These are phyloP conservation scores for Sordariomycetes sp. DNA, from an alignment of 2,329 filamentous ascomycete species.

Conservation along the genomic window DNA sequence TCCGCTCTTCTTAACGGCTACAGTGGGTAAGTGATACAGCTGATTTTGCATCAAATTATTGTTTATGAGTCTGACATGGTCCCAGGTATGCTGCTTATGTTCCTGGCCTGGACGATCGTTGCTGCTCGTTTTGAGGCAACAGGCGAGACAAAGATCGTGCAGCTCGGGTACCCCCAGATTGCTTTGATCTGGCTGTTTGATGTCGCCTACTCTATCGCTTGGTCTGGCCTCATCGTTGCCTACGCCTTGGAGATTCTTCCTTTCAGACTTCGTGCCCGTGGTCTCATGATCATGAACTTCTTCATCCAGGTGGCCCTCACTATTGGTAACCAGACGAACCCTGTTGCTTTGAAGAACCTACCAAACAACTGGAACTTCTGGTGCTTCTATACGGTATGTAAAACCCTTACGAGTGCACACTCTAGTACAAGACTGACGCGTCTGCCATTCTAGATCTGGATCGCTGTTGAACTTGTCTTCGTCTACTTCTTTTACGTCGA, in stretches of 20 bases:
- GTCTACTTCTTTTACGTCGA: slow-evolving; percentile 62
- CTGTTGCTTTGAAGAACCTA: slow-evolving; percentile 10
- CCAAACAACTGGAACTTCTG: slow-evolving; percentile 6
- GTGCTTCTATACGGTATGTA: slow-evolving; percentile 5
- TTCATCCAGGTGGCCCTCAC: slow-evolving; percentile 8
- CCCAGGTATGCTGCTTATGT: neutral
- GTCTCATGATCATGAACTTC: slow-evolving; percentile 12
- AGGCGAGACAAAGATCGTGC: neutral
- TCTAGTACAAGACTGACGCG: neutral
- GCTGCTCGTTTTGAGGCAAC: neutral
- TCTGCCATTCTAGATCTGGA: slow-evolving; percentile 31
- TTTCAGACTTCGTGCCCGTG: slow-evolving; percentile 15
- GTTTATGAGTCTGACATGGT: neutral
- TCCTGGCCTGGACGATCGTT: neutral
- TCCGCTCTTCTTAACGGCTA: neutral
- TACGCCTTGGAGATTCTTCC: slow-evolving; percentile 17
- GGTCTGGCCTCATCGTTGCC: slow-evolving; percentile 13
- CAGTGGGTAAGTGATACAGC: neutral
- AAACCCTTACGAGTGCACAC: neutral
- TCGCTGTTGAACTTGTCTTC: slow-evolving; percentile 49
- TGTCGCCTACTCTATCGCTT: slow-evolving; percentile 12
- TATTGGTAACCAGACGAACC: slow-evolving; percentile 11
- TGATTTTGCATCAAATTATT: neutral
- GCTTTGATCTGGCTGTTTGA: slow-evolving; percentile 43
- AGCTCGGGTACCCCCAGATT: slow-evolving; percentile 15